phyloP scores from a whole-genome alignment of 2,329 filamentous ascomycete species.

The Harringtonia lauricola region DNA sequence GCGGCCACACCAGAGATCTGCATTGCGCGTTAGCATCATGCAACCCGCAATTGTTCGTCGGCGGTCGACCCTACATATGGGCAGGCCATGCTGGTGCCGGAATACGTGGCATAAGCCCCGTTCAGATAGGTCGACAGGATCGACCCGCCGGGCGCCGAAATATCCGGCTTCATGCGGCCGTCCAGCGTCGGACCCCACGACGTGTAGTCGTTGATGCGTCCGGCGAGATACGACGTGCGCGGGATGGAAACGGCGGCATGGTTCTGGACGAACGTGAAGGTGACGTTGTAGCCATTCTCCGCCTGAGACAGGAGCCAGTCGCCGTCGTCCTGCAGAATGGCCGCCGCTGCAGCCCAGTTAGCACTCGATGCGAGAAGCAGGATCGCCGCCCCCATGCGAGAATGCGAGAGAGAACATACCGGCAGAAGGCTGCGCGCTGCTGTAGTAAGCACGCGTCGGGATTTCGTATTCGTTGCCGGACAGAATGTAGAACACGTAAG shows the following conservation, averaged over 20 bases:
- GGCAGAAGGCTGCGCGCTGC: not conserved
- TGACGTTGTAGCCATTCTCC: constrained; percentile 2
- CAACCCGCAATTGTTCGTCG: too few species aligned
- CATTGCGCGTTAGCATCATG: too few species aligned
- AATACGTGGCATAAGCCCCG: not conserved
- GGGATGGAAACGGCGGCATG: constrained; percentile 1
- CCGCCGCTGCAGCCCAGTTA: constrained; percentile 17
- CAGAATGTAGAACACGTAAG: constrained; percentile 1
- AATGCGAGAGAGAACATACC: not conserved
- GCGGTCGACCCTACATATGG: too few species aligned
- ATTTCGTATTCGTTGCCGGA: constrained; percentile 1
- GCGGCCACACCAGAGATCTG: constrained; percentile 1
- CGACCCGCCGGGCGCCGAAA: not conserved
- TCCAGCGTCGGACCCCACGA: not conserved
- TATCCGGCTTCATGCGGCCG: not conserved
- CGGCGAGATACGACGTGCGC: not conserved
- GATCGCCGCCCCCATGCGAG: too few species aligned
- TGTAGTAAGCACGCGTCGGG: not conserved
- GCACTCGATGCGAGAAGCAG: constrained; percentile 1
- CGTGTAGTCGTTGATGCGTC: not conserved
- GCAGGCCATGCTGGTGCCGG: not conserved
- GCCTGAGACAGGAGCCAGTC: constrained; percentile 2
- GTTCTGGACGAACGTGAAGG: constrained; percentile 1
- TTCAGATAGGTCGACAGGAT: not conserved
- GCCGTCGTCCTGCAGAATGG: constrained; percentile 2